These are phyloP conservation scores for Flaveria robusta DNA, from an alignment of 129 eudicot genomes.

Conservation along the genomic window DNA sequence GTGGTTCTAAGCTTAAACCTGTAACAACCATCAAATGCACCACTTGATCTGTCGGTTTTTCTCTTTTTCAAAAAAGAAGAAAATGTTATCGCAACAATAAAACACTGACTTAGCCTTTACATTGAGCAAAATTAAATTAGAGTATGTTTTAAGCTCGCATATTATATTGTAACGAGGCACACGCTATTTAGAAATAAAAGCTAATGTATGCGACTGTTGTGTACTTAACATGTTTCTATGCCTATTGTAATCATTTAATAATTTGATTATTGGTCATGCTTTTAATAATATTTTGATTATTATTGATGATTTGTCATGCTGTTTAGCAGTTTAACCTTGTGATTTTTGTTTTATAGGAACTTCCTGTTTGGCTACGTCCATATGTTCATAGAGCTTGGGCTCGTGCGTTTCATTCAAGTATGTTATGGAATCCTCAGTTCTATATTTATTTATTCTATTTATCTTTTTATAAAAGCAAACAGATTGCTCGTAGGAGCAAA, in stretches of 20 bases:
- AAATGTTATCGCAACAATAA: no score
- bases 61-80: no score
- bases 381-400: constrained; percentile 90
- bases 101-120: not conserved
- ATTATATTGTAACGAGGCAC: not conserved
- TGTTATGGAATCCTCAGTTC: constrained; percentile 19
- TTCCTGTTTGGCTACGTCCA: constrained; percentile 83
- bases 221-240: not conserved
- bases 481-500: not conserved
- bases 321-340: constrained; percentile 16
- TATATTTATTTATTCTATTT: not conserved
- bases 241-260: not conserved
- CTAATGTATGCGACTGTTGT: not conserved
- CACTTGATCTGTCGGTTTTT: no score
- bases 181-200: not conserved
- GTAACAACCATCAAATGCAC: no score
- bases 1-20: no score
- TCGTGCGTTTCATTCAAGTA: constrained; percentile 97
- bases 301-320: not conserved
- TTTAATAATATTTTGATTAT: not conserved
- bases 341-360: constrained; percentile 57
- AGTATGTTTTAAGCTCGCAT: constrained; percentile 10
- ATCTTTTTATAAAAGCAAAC: no score
- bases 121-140: not conserved
- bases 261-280: not conserved